Conservation (phyloP, 2,329 filamentous ascomycete species). For the Fusarium compactum region DNA sequence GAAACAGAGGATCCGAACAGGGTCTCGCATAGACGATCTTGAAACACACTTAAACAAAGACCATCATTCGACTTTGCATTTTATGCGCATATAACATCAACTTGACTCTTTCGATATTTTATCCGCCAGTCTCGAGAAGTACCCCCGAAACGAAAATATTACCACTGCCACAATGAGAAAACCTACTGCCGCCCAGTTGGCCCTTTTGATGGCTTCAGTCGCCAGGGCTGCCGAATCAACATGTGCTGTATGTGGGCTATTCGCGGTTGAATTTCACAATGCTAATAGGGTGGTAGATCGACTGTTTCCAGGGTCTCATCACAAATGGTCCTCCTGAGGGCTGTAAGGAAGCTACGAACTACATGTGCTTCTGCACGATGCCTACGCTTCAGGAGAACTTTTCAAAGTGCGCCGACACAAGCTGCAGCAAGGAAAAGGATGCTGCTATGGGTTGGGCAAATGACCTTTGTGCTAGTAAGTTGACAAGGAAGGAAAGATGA, state of each 20-base stretch:
- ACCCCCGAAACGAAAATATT: not conserved
- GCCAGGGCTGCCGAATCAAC: constrained; percentile 15
- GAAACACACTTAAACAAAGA: constrained; percentile 23
- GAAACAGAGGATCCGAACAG: constrained; percentile 32
- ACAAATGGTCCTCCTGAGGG: constrained; percentile 46
- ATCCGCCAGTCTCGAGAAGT: fast-evolving
- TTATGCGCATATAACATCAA: constrained; percentile 4
- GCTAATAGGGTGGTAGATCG: constrained; percentile 28
- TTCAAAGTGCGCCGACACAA: constrained; percentile 37
- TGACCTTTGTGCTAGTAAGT: constrained; percentile 50
- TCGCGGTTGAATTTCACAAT: not conserved
- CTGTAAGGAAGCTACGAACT: constrained; percentile 50
- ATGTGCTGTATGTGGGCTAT: constrained; percentile 28
- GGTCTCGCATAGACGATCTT: constrained; percentile 33
- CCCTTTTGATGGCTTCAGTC: constrained; percentile 24
- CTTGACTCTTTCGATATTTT: not conserved
- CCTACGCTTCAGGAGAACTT: constrained; percentile 43
- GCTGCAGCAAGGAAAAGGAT: constrained; percentile 16
- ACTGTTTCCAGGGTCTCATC: constrained; percentile 48
- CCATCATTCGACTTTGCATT: not conserved
- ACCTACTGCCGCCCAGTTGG: constrained; percentile 13
- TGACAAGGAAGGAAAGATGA: too few relatives aligned
- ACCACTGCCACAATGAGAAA: constrained; percentile 25
- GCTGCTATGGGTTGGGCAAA: constrained; percentile 41
- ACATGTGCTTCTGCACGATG: constrained; percentile 49